These are phyloP conservation scores for Incumbomyces lentus DNA, from an alignment of 2,329 filamentous ascomycete genomes.

Conservation along the genomic window DNA sequence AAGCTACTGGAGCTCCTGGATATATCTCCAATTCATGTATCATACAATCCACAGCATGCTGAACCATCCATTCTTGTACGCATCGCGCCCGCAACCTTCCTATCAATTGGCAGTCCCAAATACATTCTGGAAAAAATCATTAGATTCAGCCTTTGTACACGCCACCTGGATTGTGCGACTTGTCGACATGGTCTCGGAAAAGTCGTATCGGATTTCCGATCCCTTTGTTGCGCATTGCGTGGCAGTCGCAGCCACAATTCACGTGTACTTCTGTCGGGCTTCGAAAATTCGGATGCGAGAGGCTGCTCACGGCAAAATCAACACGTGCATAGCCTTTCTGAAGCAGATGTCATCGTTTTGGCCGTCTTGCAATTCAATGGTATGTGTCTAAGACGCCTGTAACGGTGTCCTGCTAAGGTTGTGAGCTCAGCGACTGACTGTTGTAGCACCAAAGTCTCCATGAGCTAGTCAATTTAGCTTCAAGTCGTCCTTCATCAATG, in stretches of 20 bases:
- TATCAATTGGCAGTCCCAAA: constrained; percentile 44
- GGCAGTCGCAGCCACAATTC: constrained; percentile 44
- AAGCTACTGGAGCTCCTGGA: constrained; percentile 43
- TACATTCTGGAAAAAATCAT: constrained; percentile 44
- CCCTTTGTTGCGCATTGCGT: constrained; percentile 44
- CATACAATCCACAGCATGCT: constrained; percentile 42
- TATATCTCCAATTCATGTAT: constrained; percentile 45
- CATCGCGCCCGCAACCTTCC: constrained; percentile 43
- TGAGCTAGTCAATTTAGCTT: too few species aligned
- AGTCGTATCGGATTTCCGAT: constrained; percentile 39
- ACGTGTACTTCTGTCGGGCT: constrained; percentile 45
- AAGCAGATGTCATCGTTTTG: too few species aligned
- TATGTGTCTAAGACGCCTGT: too few species aligned
- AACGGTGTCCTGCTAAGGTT: too few species aligned
- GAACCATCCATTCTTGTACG: constrained; percentile 46
- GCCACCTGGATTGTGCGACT: constrained; percentile 46
- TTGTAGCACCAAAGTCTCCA: too few species aligned
- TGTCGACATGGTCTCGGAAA: constrained; percentile 45
- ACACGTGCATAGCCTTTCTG: too few species aligned
- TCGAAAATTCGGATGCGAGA: constrained; percentile 35
- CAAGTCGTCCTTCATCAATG: too few species aligned
- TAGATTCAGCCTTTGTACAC: constrained; percentile 42
- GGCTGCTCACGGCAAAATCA: too few species aligned
- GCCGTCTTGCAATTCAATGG: too few species aligned
- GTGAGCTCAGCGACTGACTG: too few species aligned